phyloP scores from a whole-genome alignment of 2,329 filamentous ascomycete species.

The Clonostachys chloroleuca region DNA sequence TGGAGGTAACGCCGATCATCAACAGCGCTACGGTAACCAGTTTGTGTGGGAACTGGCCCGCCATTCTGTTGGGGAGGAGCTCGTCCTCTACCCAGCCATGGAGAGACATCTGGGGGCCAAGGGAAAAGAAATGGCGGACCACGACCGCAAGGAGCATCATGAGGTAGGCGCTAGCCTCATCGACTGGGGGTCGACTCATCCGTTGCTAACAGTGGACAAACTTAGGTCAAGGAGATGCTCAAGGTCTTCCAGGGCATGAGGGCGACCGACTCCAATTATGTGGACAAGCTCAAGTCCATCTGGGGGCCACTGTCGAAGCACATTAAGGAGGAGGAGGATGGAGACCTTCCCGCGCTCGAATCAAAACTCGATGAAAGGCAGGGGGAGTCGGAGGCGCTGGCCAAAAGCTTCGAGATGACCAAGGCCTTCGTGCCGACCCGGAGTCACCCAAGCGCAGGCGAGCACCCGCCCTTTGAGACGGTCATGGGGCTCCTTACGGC shows the following conservation, averaged over 20 bases:
- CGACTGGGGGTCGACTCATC: no score
- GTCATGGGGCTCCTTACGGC: conserved; percentile 47
- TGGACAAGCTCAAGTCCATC: conserved; percentile 32
- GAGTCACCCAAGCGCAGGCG: conserved; percentile 43
- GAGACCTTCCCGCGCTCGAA: conserved; percentile 45
- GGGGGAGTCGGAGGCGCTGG: conserved; percentile 24
- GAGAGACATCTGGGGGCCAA: conserved; percentile 37
- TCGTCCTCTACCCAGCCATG: conserved; percentile 49
- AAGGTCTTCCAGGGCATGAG: conserved; percentile 42
- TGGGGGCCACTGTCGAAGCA: conserved; percentile 38
- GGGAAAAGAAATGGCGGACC: conserved; percentile 37
- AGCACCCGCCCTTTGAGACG: conserved; percentile 52
- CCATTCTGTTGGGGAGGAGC: conserved; percentile 41
- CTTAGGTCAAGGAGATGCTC: conserved; percentile 45
- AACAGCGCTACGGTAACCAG: conserved; percentile 35
- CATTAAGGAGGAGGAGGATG: conserved; percentile 43
- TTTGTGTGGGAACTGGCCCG: conserved; percentile 44
- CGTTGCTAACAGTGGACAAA: background rate
- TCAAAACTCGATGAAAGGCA: conserved; percentile 23
- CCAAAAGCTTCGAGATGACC: conserved; percentile 40
- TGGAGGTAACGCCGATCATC: conserved; percentile 24
- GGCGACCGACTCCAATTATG: conserved; percentile 31
- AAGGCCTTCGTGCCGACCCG: conserved; percentile 49
- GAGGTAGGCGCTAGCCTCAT: conserved; percentile 17
- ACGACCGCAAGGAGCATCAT: conserved; percentile 42